Percentiles rank a stretch among this genome's conserved stretches.
phyloP scores from a whole-genome alignment of 768 basidiomycete species.

The Dictyophora rubrovolvata region DNA sequence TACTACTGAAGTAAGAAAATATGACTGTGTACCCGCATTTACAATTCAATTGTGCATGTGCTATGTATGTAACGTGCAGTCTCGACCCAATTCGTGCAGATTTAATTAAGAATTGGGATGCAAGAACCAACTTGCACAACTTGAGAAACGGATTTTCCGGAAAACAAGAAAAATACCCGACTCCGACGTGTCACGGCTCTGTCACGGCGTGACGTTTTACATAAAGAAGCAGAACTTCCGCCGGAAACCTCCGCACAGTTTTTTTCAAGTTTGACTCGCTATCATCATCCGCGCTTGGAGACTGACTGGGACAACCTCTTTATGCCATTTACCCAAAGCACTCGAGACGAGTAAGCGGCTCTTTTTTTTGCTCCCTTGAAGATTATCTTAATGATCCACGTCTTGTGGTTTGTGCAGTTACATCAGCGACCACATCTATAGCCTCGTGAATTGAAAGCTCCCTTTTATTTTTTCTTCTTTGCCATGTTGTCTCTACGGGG shows the following conservation, averaged over 20 bases:
- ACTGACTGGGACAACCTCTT: slow-evolving; percentile 5
- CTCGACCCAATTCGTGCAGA: too few relatives aligned
- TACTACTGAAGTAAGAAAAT: too few relatives aligned
- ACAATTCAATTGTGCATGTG: too few relatives aligned
- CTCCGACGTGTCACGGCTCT: neutral
- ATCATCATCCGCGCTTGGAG: neutral
- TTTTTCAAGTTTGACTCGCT: neutral
- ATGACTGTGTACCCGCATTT: too few relatives aligned
- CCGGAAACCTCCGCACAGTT: neutral
- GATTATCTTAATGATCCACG: slow-evolving; percentile 16
- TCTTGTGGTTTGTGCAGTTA: slow-evolving; percentile 39
- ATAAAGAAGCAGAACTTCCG: neutral
- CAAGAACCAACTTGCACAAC: neutral
- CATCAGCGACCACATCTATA: slow-evolving; percentile 85
- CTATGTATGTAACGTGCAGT: too few relatives aligned
- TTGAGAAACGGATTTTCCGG: neutral
- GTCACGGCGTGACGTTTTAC: neutral
- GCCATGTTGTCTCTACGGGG: slow-evolving; percentile 39
- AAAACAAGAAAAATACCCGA: neutral
- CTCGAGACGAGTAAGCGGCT: slow-evolving; percentile 71
- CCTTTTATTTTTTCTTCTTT: slow-evolving; percentile 22
- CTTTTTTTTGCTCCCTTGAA: slow-evolving; percentile 1
- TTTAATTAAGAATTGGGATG: neutral
- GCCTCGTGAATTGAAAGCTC: slow-evolving; percentile 39
- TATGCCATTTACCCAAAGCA: slow-evolving; percentile 80